These are phyloP conservation scores for Diplocarpon mali DNA, from an alignment of 2,329 filamentous ascomycete species.

Conservation along the genomic window DNA sequence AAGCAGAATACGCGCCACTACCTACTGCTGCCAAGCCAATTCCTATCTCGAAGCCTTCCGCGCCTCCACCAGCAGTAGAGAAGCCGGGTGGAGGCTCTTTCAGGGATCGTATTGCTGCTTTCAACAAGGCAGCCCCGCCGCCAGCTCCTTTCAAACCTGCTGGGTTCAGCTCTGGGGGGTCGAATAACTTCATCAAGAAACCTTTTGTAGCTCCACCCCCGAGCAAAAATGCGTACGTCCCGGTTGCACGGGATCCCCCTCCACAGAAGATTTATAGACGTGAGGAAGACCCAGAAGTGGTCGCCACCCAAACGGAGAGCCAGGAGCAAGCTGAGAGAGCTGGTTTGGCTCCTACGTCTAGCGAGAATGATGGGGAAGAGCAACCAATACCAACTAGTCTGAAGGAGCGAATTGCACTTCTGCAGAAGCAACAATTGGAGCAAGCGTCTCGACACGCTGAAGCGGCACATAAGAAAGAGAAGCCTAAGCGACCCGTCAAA, in stretches of 20 bases:
- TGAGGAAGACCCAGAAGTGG: slow-evolving; percentile 73
- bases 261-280: slow-evolving; percentile 69
- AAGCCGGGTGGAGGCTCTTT: slow-evolving; percentile 73
- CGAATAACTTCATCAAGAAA: slow-evolving; percentile 78
- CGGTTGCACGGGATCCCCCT: slow-evolving; percentile 59
- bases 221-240: slow-evolving; percentile 82
- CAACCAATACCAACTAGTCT: slow-evolving; percentile 85
- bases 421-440: slow-evolving; percentile 90
- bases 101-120: slow-evolving; percentile 90
- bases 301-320: slow-evolving; percentile 53
- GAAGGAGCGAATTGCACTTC: slow-evolving; percentile 87
- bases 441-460: slow-evolving; percentile 76
- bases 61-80: slow-evolving; percentile 55
- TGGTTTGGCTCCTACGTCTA: slow-evolving; percentile 40
- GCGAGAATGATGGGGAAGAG: slow-evolving; percentile 54
- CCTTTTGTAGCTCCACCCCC: slow-evolving; percentile 93
- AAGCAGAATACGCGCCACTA: slow-evolving; percentile 26
- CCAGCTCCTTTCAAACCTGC: slow-evolving; percentile 82
- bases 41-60: slow-evolving; percentile 23
- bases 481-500: slow-evolving; percentile 69
- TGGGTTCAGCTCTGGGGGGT: slow-evolving; percentile 45
- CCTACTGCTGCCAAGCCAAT: slow-evolving; percentile 23
- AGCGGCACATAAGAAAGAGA: slow-evolving; percentile 70
- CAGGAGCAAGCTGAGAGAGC: slow-evolving; percentile 57
- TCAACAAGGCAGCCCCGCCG: slow-evolving; percentile 84